Evolutionary conservation across 1,284 basidiomycete genomes (phyloP).

Genomic region (Irpex sp.): DNA sequence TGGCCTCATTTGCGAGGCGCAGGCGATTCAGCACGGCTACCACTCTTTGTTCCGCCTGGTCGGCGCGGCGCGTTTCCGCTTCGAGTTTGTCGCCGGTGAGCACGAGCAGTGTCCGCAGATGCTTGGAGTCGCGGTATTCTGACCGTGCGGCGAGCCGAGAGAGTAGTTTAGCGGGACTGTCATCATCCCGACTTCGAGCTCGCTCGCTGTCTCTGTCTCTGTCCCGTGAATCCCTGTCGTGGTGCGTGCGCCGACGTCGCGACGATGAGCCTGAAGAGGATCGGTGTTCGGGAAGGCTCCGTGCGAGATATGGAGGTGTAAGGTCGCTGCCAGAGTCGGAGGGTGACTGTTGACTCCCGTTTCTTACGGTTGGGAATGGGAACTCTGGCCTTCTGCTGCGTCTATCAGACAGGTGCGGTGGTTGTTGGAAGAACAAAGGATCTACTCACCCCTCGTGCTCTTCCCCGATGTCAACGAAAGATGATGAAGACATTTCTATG

Average conservation of each 20-base stretch:
- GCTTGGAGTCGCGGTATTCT: constrained; percentile 36
- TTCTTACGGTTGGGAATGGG: constrained; percentile 6
- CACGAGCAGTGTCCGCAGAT: constrained; percentile 34
- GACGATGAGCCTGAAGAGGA: constrained; percentile 15
- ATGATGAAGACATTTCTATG: constrained; percentile 5
- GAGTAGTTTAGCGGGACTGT: constrained; percentile 20
- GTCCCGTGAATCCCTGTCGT: constrained; percentile 16
- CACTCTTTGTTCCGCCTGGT: constrained; percentile 41
- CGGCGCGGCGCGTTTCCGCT: constrained; percentile 40
- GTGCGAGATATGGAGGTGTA: constrained; percentile 11
- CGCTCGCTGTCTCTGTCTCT: constrained; percentile 7
- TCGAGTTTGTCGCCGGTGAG: constrained; percentile 39
- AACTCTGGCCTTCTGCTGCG: constrained; percentile 2
- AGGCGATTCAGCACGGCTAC: constrained; percentile 41
- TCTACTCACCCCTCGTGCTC: constrained; percentile 10
- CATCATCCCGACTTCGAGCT: constrained; percentile 4
- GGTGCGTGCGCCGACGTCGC: constrained; percentile 12
- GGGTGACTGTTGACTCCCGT: not conserved
- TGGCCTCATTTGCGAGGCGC: constrained; percentile 37
- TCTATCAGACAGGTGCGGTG: not conserved
- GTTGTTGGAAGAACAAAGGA: not conserved
- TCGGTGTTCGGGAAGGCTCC: constrained; percentile 15
- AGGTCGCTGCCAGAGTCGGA: constrained; percentile 7
- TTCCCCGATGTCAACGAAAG: constrained; percentile 4
- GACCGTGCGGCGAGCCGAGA: constrained; percentile 29